A percentile compares a stretch with the other conserved stretches of the same genome.
Evolutionary conservation across 2,329 filamentous ascomycete genomes (phyloP).

Genomic region (Penicillium crustosum): DNA sequence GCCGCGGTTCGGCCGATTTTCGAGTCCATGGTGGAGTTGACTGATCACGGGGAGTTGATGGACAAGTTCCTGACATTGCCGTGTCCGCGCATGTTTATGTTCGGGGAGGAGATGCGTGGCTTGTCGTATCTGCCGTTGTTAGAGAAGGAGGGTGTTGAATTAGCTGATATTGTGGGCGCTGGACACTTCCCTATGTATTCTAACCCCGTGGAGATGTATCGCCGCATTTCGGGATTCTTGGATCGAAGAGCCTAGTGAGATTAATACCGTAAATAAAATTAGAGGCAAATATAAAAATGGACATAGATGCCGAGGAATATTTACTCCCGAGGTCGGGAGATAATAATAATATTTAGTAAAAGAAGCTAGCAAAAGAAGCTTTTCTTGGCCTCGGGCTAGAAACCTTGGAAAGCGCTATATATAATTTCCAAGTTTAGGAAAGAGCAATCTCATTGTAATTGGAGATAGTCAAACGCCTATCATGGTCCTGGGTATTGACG

Average conservation of each 20-base stretch:
- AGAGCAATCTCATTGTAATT: background rate
- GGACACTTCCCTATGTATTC: conserved; percentile 33
- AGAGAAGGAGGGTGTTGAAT: conserved; percentile 17
- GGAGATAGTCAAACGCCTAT: background rate
- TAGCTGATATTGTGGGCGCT: conserved; percentile 23
- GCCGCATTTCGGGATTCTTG: conserved; percentile 21
- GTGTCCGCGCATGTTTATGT: conserved; percentile 27
- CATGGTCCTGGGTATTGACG: background rate
- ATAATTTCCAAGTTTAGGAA: too few species aligned
- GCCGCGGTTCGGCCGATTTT: conserved; percentile 24
- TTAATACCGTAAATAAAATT: background rate
- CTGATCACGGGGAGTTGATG: conserved; percentile 22
- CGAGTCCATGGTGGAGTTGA: conserved; percentile 26
- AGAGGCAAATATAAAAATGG: background rate
- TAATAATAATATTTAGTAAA: background rate
- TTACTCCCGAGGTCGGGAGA: background rate
- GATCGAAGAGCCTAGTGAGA: background rate
- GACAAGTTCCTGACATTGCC: conserved; percentile 17
- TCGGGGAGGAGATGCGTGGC: conserved; percentile 20
- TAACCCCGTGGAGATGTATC: conserved; percentile 29
- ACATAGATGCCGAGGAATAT: background rate
- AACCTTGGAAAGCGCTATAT: background rate
- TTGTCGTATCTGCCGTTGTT: conserved; percentile 24
- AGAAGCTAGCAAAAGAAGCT: too few species aligned
- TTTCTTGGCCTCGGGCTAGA: background rate